Evolutionary conservation across 805 yeast genomes (phyloP).

Genomic region (Starmerella gropengiesseri): DNA sequence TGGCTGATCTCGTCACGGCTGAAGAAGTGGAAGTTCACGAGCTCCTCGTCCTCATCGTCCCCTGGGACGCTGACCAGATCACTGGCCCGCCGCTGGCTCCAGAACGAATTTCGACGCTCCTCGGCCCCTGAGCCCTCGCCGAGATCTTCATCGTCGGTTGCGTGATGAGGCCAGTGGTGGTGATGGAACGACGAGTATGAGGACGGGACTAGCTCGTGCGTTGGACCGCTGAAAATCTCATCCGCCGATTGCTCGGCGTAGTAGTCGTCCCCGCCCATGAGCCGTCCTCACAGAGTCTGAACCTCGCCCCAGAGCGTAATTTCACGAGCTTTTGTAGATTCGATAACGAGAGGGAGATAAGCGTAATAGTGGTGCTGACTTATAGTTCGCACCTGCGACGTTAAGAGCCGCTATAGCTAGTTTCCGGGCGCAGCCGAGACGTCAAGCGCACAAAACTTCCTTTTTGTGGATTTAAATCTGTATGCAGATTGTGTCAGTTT

Average conservation of each 20-base stretch:
- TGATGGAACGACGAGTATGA: conserved; percentile 60
- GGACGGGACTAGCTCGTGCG: conserved; percentile 57
- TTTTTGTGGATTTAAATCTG: too few species aligned
- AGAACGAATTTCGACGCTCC: conserved; percentile 17
- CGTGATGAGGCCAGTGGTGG: conserved; percentile 22
- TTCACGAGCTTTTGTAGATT: too few species aligned
- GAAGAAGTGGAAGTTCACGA: conserved; percentile 55
- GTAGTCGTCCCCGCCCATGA: conserved; percentile 24
- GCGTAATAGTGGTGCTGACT: too few species aligned
- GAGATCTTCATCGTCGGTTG: conserved; percentile 14
- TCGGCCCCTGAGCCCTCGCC: neutral
- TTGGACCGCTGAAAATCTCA: conserved; percentile 65
- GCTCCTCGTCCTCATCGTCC: conserved; percentile 11
- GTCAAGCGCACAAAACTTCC: too few species aligned
- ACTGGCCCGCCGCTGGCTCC: conserved; percentile 12
- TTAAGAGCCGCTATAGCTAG: too few species aligned
- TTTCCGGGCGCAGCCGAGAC: too few species aligned
- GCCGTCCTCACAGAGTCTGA: too few species aligned
- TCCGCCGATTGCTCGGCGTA: conserved; percentile 28
- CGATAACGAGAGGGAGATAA: too few species aligned
- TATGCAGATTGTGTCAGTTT: too few species aligned
- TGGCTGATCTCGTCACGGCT: conserved; percentile 69
- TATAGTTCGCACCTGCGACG: too few species aligned
- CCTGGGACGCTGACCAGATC: conserved; percentile 7
- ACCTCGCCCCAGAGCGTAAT: too few species aligned